A percentile compares a stretch with the other conserved stretches of the same genome.
Conservation (phyloP, 257 asterid genomes). For the Petunia secreta region DNA sequence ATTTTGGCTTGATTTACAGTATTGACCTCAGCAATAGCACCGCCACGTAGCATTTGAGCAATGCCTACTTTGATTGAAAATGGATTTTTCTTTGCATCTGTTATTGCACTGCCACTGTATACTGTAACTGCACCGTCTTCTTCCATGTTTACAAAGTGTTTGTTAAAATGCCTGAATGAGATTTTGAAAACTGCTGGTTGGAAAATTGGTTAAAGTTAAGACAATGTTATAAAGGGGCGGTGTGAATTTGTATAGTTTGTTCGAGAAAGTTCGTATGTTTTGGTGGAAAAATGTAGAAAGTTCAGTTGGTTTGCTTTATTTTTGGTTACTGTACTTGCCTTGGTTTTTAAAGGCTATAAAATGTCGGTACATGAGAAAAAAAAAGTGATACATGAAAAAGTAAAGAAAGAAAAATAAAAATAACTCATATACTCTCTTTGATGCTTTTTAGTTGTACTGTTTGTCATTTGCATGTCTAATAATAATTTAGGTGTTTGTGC, state of each 20-base stretch:
- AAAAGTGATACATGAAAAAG: neutral
- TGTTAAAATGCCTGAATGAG: conserved; percentile 37
- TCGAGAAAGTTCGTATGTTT: conserved; percentile 54
- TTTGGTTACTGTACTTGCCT: neutral
- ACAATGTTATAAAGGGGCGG: conserved; percentile 12
- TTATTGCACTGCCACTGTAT: conserved; percentile 65
- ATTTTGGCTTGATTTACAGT: conserved; percentile 71
- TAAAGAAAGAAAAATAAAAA: neutral
- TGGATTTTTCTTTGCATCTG: conserved; percentile 66
- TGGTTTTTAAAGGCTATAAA: neutral
- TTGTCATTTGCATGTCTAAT: no score
- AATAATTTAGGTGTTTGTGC: no score
- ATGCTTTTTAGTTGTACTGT: no score
- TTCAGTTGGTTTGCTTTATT: conserved; percentile 28
- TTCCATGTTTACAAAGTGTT: conserved; percentile 48
- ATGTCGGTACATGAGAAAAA: neutral
- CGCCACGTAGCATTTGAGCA: conserved; percentile 88
- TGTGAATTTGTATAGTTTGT: conserved; percentile 32
- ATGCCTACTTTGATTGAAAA: conserved; percentile 74
- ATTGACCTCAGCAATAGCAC: conserved; percentile 69
- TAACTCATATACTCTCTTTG: no score
- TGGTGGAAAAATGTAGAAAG: conserved; percentile 39
- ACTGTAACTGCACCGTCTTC: conserved; percentile 79
- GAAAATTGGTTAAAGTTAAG: no score
- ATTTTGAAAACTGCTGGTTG: neutral